Conservation (phyloP, 208 protist genomes). For the Acanthamoeba lenticulata region DNA sequence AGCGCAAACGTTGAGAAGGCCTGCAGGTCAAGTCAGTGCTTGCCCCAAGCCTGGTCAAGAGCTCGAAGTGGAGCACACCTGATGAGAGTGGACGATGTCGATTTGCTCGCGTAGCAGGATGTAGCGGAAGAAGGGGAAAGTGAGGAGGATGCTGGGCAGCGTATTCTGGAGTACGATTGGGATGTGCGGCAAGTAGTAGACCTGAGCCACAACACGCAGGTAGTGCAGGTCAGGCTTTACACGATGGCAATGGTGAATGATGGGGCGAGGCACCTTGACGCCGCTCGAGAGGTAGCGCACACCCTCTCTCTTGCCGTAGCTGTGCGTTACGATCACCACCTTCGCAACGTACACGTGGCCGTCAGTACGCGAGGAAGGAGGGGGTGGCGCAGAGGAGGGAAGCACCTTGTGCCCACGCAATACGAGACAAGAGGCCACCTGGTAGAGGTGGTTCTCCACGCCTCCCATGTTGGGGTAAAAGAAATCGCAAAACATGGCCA, state of each 20-base stretch:
- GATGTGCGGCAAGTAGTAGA: conserved; percentile 97
- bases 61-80: conserved; percentile 63
- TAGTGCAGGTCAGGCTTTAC: no score
- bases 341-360: not conserved
- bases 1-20: conserved; percentile 96
- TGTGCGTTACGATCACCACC: conserved; percentile 96
- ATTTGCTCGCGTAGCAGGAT: conserved; percentile 96
- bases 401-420: conserved; percentile 94
- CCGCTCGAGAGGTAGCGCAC: conserved; percentile 96
- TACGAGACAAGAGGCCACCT: conserved; percentile 95
- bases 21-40: conserved; percentile 71
- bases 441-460: conserved; percentile 98
- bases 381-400: not conserved
- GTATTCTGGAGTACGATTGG: conserved; percentile 91
- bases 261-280: conserved; percentile 88
- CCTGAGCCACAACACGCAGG: conserved; percentile 66
- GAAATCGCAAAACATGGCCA: conserved; percentile 96
- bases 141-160: conserved; percentile 90
- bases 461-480: conserved; percentile 98
- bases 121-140: conserved; percentile 92
- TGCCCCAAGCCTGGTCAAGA: not conserved
- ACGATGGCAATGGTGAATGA: not conserved
- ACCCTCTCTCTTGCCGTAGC: conserved; percentile 94
- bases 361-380: not conserved
- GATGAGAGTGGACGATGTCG: conserved; percentile 97